These are phyloP conservation scores for Nicotiana noctiflora DNA, from an alignment of 257 asterid species.

Conservation along the genomic window DNA sequence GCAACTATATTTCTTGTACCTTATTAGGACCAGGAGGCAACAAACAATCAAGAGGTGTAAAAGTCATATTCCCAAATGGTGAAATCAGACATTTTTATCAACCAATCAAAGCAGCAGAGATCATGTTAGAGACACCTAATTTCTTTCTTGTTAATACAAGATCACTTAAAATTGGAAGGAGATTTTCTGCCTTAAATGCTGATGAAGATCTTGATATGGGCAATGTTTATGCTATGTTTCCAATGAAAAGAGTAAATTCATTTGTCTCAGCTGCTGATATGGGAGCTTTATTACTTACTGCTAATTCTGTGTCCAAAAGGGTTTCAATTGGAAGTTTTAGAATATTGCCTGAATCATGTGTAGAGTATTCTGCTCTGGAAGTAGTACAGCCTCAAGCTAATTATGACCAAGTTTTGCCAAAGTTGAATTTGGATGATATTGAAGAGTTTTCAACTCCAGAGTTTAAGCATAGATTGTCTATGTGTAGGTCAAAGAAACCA, in stretches of 20 bases:
- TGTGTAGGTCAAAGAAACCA: conserved; percentile 82
- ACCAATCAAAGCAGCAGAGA: conserved; percentile 55
- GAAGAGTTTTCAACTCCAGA: conserved; percentile 49
- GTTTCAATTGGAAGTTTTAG: conserved; percentile 30
- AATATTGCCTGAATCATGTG: conserved; percentile 45
- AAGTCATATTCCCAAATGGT: conserved; percentile 50
- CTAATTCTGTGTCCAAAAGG: conserved; percentile 48
- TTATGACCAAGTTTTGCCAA: conserved; percentile 16
- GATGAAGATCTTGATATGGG: conserved; percentile 81
- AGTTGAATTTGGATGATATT: conserved; percentile 55
- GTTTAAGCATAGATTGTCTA: conserved; percentile 44
- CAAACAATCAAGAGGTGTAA: conserved; percentile 29
- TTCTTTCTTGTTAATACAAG: conserved; percentile 47
- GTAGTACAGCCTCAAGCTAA: not conserved
- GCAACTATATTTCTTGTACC: conserved; percentile 52
- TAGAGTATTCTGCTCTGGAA: not conserved
- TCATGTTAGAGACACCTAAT: conserved; percentile 57
- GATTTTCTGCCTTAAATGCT: conserved; percentile 66
- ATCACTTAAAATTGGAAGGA: conserved; percentile 57
- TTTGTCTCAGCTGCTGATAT: conserved; percentile 59
- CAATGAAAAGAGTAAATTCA: conserved; percentile 63
- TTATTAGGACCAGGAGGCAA: conserved; percentile 29
- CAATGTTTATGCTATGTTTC: conserved; percentile 54
- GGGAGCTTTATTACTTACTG: conserved; percentile 58
- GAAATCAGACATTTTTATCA: conserved; percentile 31